A percentile compares a stretch with the other conserved stretches of the same genome.
Conservation (phyloP, 169 alveolate species). For the Babesia sp. region DNA sequence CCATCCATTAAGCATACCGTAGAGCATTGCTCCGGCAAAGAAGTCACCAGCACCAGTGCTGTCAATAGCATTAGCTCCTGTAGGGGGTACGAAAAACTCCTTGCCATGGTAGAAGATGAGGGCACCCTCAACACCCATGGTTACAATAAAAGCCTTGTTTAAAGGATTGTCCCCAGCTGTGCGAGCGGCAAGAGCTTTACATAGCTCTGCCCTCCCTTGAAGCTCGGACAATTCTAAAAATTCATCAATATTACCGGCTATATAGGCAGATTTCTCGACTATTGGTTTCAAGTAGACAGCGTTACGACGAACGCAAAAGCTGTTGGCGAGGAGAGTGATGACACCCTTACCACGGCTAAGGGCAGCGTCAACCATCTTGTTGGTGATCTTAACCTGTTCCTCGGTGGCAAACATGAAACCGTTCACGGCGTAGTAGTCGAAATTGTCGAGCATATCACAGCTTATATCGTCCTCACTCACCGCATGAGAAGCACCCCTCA, state of each 20-base stretch:
- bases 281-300: slow-evolving; percentile 11
- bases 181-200: not conserved
- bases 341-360: slow-evolving; percentile 26
- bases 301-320: slow-evolving; percentile 17
- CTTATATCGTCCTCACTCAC: not conserved
- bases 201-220: not conserved
- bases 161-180: slow-evolving; percentile 9
- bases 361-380: slow-evolving; percentile 24
- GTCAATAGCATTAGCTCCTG: slow-evolving; percentile 6
- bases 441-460: not conserved
- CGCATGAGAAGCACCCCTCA: slow-evolving; percentile 28
- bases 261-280: slow-evolving; percentile 7
- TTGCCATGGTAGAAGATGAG: slow-evolving; percentile 3
- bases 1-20: slow-evolving; percentile 25
- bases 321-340: slow-evolving; percentile 21
- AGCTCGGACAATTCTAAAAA: slow-evolving; percentile 6
- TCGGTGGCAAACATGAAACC: slow-evolving; percentile 21
- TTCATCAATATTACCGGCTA: slow-evolving; percentile 28
- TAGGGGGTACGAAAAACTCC: slow-evolving; percentile 7
- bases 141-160: slow-evolving; percentile 11
- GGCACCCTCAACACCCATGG: slow-evolving; percentile 29
- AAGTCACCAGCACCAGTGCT: slow-evolving; percentile 45
- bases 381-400: not conserved
- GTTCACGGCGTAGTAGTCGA: slow-evolving; percentile 27
- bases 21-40: slow-evolving; percentile 23